Evolutionary conservation across 2,329 filamentous ascomycete species (phyloP).

Genomic region (Pseudogymnoascus sp.): DNA sequence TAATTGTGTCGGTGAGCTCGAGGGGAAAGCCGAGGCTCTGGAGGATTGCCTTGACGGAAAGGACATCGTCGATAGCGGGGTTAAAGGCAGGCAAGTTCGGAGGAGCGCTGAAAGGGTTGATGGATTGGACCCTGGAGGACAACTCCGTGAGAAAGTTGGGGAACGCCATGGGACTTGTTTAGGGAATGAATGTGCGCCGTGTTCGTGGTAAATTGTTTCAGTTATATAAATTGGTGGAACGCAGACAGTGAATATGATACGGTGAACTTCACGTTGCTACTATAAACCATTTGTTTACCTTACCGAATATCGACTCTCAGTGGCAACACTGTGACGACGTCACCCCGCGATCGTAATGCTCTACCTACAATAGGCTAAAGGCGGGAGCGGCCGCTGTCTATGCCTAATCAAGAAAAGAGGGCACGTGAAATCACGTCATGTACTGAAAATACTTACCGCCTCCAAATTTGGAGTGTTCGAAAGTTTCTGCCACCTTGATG

Average conservation of each 20-base stretch:
- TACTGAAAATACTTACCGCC: background rate
- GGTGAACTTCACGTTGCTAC: background rate
- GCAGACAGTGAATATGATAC: too few species aligned
- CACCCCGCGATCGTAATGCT: background rate
- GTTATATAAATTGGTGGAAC: background rate
- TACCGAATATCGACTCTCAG: background rate
- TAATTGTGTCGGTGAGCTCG: constrained; percentile 46
- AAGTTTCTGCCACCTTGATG: constrained; percentile 5
- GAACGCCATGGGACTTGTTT: background rate
- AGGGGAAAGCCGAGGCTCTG: constrained; percentile 38
- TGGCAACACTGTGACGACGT: background rate
- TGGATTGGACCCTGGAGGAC: background rate
- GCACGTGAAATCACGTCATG: constrained; percentile 8
- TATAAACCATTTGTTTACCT: background rate
- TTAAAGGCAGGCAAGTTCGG: constrained; percentile 11
- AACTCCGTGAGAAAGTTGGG: background rate
- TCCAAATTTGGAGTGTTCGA: background rate
- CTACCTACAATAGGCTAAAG: background rate
- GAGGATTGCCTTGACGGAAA: constrained; percentile 41
- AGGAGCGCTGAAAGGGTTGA: background rate
- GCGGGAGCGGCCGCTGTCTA: background rate
- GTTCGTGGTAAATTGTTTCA: background rate
- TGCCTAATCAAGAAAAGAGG: background rate
- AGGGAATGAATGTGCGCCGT: background rate
- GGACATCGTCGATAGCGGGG: constrained; percentile 40